These are phyloP conservation scores for Plasmodium inui DNA, from an alignment of 169 alveolate species.

Conservation along the genomic window DNA sequence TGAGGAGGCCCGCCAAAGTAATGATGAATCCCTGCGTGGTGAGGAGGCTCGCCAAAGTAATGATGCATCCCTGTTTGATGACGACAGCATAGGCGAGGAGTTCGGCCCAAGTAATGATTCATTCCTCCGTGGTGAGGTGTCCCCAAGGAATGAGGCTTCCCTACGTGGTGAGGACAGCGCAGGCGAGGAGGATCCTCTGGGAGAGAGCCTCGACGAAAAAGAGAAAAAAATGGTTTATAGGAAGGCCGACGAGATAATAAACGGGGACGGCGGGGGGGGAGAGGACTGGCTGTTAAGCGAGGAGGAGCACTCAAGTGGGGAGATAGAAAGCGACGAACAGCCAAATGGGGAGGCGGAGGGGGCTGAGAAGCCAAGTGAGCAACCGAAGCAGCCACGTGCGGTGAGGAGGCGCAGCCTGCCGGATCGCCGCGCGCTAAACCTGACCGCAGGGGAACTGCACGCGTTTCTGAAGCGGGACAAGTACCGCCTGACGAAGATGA, in stretches of 20 bases:
- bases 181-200: neutral
- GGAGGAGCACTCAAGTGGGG: neutral
- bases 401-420: neutral
- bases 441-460: conserved; percentile 8
- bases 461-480: conserved; percentile 12
- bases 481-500: conserved; percentile 25
- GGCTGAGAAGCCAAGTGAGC: no score
- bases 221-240: conserved; percentile 6
- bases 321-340: neutral
- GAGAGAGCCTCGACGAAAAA: neutral
- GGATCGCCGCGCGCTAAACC: neutral
- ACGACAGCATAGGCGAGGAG: no score
- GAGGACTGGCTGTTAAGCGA: conserved; percentile 56
- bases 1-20: neutral
- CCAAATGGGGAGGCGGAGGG: neutral
- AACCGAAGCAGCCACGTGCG: neutral
- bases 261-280: neutral
- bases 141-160: neutral
- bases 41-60: neutral
- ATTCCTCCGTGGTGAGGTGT: neutral
- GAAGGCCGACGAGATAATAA: conserved; percentile 50
- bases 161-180: neutral
- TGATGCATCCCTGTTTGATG: no score
- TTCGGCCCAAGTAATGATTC: neutral
- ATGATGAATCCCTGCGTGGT: neutral